A percentile compares a stretch with the other conserved stretches of the same genome.
phyloP scores from a whole-genome alignment of 73 alveolate genomes.

The Paramecium caudatum region DNA sequence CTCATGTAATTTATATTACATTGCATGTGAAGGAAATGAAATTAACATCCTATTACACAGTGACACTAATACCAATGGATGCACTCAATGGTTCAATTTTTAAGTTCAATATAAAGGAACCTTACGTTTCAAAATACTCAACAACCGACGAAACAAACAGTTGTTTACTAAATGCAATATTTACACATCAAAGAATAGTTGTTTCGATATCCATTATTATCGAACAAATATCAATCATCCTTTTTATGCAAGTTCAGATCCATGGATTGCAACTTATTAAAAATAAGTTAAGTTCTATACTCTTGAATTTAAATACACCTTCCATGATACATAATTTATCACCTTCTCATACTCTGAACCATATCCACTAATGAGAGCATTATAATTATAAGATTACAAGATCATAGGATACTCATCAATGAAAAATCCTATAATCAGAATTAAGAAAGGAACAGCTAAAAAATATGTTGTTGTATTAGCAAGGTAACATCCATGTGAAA shows the following conservation, averaged over 20 bases:
- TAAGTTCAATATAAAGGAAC: constrained; percentile 34
- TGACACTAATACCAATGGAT: constrained; percentile 76
- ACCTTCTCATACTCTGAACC: constrained; percentile 30
- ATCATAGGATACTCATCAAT: neutral
- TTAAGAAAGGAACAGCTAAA: constrained; percentile 14
- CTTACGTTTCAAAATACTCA: neutral
- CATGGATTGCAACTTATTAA: neutral
- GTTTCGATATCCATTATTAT: constrained; percentile 32
- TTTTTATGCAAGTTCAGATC: constrained; percentile 3
- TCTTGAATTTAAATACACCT: constrained; percentile 20
- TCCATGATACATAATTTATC: neutral
- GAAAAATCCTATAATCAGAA: neutral
- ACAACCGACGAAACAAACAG: neutral
- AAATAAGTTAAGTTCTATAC: neutral
- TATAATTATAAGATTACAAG: neutral
- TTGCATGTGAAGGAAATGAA: neutral
- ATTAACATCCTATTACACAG: constrained; percentile 17
- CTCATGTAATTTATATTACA: neutral
- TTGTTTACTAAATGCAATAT: neutral
- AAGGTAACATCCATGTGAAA: constrained; percentile 49
- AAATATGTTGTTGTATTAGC: constrained; percentile 3
- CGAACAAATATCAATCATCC: constrained; percentile 58
- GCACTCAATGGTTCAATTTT: constrained; percentile 75
- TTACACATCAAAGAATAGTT: neutral
- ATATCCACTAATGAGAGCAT: neutral